Percentiles rank a stretch among this genome's conserved stretches.
Conservation (phyloP, 768 basidiomycete species). For the Leccinum rimulosum region DNA sequence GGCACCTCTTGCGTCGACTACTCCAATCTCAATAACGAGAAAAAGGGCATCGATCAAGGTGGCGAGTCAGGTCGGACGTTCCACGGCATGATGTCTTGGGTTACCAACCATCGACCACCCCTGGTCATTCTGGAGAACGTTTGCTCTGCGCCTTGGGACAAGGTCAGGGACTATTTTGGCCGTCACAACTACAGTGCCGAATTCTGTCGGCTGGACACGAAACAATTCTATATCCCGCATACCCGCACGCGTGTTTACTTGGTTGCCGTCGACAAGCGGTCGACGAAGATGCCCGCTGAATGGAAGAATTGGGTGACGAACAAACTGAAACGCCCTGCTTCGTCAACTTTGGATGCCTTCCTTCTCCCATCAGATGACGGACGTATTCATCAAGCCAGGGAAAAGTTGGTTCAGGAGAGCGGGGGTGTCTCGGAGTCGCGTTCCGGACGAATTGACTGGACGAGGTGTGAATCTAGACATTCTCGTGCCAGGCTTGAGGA, state of each 20-base stretch:
- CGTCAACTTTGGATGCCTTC: conserved; percentile 87
- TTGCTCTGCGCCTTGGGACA: conserved; percentile 82
- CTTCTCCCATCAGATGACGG: conserved; percentile 89
- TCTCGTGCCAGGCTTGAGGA: conserved; percentile 85
- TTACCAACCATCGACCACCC: conserved; percentile 79
- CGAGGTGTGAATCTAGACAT: conserved; percentile 89
- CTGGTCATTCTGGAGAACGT: conserved; percentile 96
- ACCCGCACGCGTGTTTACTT: conserved; percentile 91
- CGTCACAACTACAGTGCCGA: conserved; percentile 73
- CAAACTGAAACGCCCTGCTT: conserved; percentile 78
- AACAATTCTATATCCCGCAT: conserved; percentile 91
- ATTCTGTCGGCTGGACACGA: conserved; percentile 73
- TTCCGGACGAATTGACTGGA: conserved; percentile 84
- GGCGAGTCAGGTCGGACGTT: conserved; percentile 95
- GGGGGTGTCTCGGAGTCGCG: conserved; percentile 57
- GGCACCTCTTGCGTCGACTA: conserved; percentile 98
- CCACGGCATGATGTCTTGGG: conserved; percentile 93
- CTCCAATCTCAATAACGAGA: conserved; percentile 91
- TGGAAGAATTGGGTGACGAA: conserved; percentile 65
- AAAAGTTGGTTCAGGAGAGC: conserved; percentile 75
- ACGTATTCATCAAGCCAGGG: conserved; percentile 84
- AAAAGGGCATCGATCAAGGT: conserved; percentile 83
- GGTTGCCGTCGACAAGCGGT: conserved; percentile 67
- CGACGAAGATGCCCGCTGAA: conserved; percentile 55
- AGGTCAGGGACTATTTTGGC: conserved; percentile 74